A percentile compares a stretch with the other conserved stretches of the same genome.
These are phyloP conservation scores for Fomes fomentarius DNA, from an alignment of 1,284 basidiomycete genomes.

Conservation along the genomic window DNA sequence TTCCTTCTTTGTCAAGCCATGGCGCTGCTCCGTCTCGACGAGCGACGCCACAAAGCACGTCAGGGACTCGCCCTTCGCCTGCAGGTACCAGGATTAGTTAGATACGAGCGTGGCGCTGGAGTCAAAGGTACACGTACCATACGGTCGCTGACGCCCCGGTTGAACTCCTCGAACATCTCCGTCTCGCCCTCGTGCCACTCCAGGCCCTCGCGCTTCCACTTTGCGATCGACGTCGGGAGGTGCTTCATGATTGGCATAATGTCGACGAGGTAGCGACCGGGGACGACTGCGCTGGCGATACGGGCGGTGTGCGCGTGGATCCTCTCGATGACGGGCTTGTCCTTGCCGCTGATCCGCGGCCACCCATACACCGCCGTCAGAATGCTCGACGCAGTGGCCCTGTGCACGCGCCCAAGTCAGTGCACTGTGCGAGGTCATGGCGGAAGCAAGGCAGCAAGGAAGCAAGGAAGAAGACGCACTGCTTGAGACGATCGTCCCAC, in stretches of 20 bases:
- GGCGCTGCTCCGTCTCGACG: not conserved
- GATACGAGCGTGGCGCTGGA: too few species aligned
- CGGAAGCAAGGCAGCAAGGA: not conserved
- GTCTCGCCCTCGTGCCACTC: constrained; percentile 6
- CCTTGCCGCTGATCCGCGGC: constrained; percentile 1
- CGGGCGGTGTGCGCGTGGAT: constrained; percentile 22
- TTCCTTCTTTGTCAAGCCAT: constrained; percentile 1
- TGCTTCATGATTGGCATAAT: constrained; percentile 14
- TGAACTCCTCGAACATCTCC: constrained; percentile 7
- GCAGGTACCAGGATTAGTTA: too few species aligned
- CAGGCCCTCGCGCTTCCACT: constrained; percentile 11
- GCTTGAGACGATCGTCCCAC: constrained; percentile 2
- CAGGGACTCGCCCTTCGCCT: constrained; percentile 1
- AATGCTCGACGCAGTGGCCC: constrained; percentile 1
- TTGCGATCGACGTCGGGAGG: constrained; percentile 6
- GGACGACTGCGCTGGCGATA: constrained; percentile 26
- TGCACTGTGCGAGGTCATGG: too few species aligned
- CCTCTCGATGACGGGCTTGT: constrained; percentile 12
- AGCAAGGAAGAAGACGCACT: not conserved
- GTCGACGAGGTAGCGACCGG: constrained; percentile 17
- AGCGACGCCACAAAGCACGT: constrained; percentile 1
- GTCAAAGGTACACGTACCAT: not conserved
- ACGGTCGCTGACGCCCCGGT: not conserved
- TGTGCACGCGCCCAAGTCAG: too few species aligned
- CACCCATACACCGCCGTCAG: constrained; percentile 3